Percentiles rank a stretch among this genome's conserved stretches.
These are phyloP conservation scores for Capsicum chinense DNA, from an alignment of 257 asterid genomes.

Conservation along the genomic window DNA sequence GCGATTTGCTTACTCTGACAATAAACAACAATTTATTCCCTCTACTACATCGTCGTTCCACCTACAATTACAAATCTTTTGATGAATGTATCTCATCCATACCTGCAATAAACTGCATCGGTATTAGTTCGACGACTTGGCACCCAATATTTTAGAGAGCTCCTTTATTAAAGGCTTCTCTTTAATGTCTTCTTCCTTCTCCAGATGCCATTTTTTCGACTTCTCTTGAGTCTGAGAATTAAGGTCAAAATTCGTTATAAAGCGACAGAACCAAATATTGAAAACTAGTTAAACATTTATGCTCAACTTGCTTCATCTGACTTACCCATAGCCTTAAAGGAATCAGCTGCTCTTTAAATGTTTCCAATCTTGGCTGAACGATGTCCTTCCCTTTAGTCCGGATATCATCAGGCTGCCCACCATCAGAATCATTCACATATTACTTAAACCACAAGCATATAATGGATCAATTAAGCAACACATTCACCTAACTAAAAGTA, in stretches of 20 bases:
- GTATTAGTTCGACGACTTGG: conserved; percentile 49
- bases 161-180: conserved; percentile 71
- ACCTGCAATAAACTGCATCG: neutral
- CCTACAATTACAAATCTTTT: conserved; percentile 1
- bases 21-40: conserved; percentile 2
- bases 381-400: conserved; percentile 69
- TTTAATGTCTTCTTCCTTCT: conserved; percentile 50
- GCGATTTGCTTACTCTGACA: neutral
- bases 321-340: conserved; percentile 81
- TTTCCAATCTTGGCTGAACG: conserved; percentile 62
- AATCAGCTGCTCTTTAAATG: conserved; percentile 50
- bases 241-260: neutral
- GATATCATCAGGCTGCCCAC: conserved; percentile 66
- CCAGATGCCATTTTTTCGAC: conserved; percentile 69
- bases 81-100: neutral
- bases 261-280: conserved; percentile 5
- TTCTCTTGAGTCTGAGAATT: conserved; percentile 56
- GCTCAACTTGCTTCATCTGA: neutral
- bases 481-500: neutral
- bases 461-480: neutral
- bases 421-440: neutral
- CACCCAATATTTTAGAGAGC: conserved; percentile 68
- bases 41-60: neutral
- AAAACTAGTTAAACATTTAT: neutral
- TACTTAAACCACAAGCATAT: neutral